phyloP scores from a whole-genome alignment of 176 grass and related monocot species.

The Rhipidocladum racemiflorum region DNA sequence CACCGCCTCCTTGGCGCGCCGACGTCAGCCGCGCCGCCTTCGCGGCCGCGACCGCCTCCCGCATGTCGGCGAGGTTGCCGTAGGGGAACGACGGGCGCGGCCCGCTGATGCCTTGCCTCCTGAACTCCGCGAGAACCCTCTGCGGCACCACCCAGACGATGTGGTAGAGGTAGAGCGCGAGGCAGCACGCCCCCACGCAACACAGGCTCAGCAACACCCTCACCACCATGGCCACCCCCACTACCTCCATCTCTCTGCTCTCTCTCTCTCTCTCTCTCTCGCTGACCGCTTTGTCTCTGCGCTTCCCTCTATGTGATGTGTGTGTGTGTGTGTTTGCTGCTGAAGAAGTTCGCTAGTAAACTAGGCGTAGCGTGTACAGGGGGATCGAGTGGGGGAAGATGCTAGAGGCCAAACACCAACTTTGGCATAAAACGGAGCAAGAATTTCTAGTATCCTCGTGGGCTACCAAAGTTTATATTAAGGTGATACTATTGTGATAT shows the following conservation, averaged over 20 bases:
- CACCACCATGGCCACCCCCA: slow-evolving; percentile 30
- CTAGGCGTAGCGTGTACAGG: not conserved
- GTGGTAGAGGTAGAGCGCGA: slow-evolving; percentile 71
- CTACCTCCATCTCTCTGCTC: not conserved
- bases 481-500: too few relatives aligned
- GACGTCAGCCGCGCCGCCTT: slow-evolving; percentile 5
- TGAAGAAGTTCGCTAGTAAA: not conserved
- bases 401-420: slow-evolving; percentile 32
- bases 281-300: not conserved
- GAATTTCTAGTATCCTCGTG: fast-evolving
- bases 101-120: slow-evolving; percentile 63
- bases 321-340: not conserved
- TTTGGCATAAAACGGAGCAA: not conserved
- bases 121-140: slow-evolving; percentile 53
- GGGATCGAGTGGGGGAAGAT: not conserved
- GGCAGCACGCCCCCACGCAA: slow-evolving; percentile 51
- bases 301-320: not conserved
- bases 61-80: slow-evolving; percentile 81
- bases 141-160: slow-evolving; percentile 57
- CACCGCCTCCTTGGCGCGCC: not conserved
- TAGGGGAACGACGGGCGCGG: slow-evolving; percentile 70
- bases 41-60: slow-evolving; percentile 33
- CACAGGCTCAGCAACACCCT: slow-evolving; percentile 48
- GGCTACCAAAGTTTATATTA: too few relatives aligned
- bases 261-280: not conserved